Percentiles rank a stretch among this genome's conserved stretches.
These are phyloP conservation scores for Apophysomyces sp. DNA, from an alignment of 371 early-diverging fungal species.

Conservation along the genomic window DNA sequence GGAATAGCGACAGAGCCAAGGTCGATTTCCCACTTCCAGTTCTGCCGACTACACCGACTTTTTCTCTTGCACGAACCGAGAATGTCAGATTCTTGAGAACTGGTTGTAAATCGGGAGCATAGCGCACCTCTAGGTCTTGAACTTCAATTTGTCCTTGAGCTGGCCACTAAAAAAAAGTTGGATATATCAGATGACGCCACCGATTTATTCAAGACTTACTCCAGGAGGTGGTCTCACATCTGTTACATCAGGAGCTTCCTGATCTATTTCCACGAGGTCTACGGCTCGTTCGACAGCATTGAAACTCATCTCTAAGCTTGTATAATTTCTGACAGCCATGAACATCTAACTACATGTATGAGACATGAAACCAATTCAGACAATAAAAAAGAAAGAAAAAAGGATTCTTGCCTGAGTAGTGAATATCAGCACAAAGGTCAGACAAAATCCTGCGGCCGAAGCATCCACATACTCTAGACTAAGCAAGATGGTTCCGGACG, in stretches of 20 bases:
- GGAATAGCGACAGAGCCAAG: conserved; percentile 67
- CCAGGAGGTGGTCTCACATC: conserved; percentile 44
- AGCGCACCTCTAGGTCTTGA: conserved; percentile 49
- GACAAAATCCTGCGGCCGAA: conserved; percentile 74
- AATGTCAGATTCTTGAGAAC: conserved; percentile 57
- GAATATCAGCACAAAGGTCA: conserved; percentile 77
- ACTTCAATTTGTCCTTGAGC: conserved; percentile 56
- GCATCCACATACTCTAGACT: conserved; percentile 54
- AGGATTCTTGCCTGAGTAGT: too few species aligned
- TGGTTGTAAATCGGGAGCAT: conserved; percentile 53
- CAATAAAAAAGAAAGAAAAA: too few species aligned
- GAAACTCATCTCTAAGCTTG: conserved; percentile 79
- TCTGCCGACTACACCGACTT: conserved; percentile 61
- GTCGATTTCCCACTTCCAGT: conserved; percentile 80
- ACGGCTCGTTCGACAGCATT: conserved; percentile 85
- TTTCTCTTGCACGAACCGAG: conserved; percentile 39
- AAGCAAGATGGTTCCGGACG: conserved; percentile 51
- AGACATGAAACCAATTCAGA: background rate
- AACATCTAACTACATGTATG: conserved; percentile 40
- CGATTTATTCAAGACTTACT: background rate
- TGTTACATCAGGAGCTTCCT: conserved; percentile 69
- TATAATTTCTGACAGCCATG: conserved; percentile 69
- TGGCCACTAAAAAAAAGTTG: background rate
- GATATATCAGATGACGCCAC: background rate
- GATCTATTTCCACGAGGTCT: conserved; percentile 75